Percentiles rank a stretch among this genome's conserved stretches.
These are phyloP conservation scores for Fusarium sambucinum DNA, from an alignment of 2,329 filamentous ascomycete genomes.

Conservation along the genomic window DNA sequence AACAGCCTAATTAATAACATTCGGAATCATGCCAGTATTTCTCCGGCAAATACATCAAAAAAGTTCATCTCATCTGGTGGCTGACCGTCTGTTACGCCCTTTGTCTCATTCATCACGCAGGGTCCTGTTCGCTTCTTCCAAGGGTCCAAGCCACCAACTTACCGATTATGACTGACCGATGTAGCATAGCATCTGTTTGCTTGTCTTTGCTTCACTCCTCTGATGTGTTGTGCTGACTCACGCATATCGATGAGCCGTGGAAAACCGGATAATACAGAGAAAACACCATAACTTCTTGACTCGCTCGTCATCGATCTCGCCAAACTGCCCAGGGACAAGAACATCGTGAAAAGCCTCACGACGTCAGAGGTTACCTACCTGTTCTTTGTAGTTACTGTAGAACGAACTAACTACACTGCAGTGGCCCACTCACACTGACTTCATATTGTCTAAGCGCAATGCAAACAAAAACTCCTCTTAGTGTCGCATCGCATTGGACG, in stretches of 20 bases:
- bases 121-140: constrained; percentile 9
- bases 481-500: constrained; percentile 13
- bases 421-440: constrained; percentile 29
- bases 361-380: constrained; percentile 34
- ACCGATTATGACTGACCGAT: constrained; percentile 23
- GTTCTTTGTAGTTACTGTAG: background rate
- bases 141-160: constrained; percentile 27
- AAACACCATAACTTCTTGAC: background rate
- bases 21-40: constrained; percentile 2
- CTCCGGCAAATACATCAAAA: background rate
- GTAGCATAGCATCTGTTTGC: constrained; percentile 16
- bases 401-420: background rate
- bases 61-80: background rate
- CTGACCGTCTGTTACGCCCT: constrained; percentile 20
- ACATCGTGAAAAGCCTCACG: constrained; percentile 42
- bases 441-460: background rate
- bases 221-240: background rate
- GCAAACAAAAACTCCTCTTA: constrained; percentile 19
- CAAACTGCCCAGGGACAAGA: background rate
- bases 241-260: background rate
- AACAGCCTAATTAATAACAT: background rate
- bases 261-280: constrained; percentile 7
- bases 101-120: constrained; percentile 14
- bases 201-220: background rate
- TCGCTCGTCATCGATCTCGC: constrained; percentile 31